phyloP scores from a whole-genome alignment of 176 grass and related monocot genomes.

The Zea luxurians region DNA sequence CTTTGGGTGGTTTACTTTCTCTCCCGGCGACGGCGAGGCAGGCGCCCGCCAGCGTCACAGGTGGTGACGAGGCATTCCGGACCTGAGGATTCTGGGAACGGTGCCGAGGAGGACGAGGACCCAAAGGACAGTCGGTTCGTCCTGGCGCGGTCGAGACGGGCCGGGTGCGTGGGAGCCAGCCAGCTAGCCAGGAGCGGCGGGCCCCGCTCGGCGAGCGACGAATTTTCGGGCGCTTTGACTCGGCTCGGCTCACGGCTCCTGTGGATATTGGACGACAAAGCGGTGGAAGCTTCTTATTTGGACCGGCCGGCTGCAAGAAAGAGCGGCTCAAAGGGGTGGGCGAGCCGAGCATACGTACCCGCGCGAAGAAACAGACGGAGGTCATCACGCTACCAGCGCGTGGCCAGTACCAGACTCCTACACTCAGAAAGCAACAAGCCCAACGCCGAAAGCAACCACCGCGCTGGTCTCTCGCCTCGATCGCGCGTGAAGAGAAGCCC shows the following conservation, averaged over 20 bases:
- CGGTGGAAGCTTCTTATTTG: slow-evolving; percentile 55
- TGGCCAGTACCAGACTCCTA: neutral
- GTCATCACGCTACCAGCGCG: no score
- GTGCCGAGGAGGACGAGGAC: no score
- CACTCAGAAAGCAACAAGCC: neutral
- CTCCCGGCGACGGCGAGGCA: neutral
- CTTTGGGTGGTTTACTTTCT: slow-evolving; percentile 38
- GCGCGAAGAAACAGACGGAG: neutral
- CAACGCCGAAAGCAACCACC: slow-evolving; percentile 27
- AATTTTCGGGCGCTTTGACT: no score
- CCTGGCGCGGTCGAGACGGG: neutral
- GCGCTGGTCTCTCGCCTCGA: neutral
- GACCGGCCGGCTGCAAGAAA: slow-evolving; percentile 3
- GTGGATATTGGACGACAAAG: no score
- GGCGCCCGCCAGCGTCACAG: neutral
- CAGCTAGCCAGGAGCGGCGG: no score
- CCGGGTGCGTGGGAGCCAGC: no score
- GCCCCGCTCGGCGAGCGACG: no score
- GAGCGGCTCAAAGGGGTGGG: neutral
- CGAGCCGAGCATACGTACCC: no score
- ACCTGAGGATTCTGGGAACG: slow-evolving; percentile 30
- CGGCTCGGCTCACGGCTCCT: no score
- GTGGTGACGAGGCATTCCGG: slow-evolving; percentile 13
- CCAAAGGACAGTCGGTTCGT: slow-evolving; percentile 21
- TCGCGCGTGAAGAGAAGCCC: slow-evolving; percentile 6